Percentiles rank a stretch among this genome's conserved stretches.
Conservation (phyloP, 352 stramenopile genomes). For the Phytopythium montanum region DNA sequence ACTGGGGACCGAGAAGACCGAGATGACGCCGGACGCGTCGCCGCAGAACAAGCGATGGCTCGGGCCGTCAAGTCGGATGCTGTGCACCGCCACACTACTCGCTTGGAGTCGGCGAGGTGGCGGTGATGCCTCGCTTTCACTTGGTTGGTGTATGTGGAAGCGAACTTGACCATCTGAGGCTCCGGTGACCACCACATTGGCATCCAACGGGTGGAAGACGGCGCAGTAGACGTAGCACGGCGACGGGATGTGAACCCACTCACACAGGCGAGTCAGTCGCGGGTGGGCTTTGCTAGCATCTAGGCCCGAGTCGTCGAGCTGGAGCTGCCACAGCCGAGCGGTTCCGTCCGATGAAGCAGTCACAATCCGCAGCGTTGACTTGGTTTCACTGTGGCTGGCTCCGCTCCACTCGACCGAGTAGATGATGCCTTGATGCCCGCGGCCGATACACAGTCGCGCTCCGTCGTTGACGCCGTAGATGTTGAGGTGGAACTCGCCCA, state of each 20-base stretch:
- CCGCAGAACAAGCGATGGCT: constrained; percentile 52
- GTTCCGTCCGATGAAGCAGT: constrained; percentile 62
- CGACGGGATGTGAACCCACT: constrained; percentile 54
- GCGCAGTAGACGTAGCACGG: constrained; percentile 67
- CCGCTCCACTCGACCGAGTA: constrained; percentile 55
- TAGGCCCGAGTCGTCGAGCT: neutral
- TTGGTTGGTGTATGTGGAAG: constrained; percentile 21
- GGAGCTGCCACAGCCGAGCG: constrained; percentile 37
- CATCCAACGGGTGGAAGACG: constrained; percentile 36
- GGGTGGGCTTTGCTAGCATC: neutral
- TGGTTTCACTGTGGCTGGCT: constrained; percentile 4
- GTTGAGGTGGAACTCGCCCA: constrained; percentile 36
- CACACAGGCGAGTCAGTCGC: constrained; percentile 14
- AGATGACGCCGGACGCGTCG: constrained; percentile 40
- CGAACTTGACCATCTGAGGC: constrained; percentile 52
- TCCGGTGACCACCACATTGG: constrained; percentile 33
- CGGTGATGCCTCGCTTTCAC: neutral
- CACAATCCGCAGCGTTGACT: constrained; percentile 22
- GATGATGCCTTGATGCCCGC: constrained; percentile 51
- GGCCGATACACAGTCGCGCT: constrained; percentile 27
- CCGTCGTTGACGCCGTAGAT: constrained; percentile 44
- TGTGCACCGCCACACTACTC: constrained; percentile 40
- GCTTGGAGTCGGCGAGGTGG: constrained; percentile 16
- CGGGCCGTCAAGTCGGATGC: constrained; percentile 44
- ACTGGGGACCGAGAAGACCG: constrained; percentile 24